A percentile compares a stretch with the other conserved stretches of the same genome.
Evolutionary conservation across 306 rosid species (phyloP).

Genomic region (Quercus parvula): DNA sequence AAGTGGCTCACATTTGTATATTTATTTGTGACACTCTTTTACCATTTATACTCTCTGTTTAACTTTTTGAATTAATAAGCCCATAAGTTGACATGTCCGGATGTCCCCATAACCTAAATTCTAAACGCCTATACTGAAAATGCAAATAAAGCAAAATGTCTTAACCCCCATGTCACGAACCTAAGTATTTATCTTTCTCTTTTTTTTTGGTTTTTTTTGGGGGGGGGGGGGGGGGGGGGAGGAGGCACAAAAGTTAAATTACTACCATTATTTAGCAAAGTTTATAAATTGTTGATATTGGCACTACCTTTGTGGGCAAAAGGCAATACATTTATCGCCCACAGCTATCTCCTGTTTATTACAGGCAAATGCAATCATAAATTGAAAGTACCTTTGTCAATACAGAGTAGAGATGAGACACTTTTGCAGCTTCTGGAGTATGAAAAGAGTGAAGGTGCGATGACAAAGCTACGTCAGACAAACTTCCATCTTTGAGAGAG

Average conservation of each 20-base stretch:
- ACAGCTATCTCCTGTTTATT: not conserved
- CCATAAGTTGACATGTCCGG: not conserved
- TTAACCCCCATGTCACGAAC: not conserved
- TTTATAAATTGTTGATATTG: not conserved
- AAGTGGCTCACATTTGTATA: not conserved
- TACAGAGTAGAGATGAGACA: constrained; percentile 56
- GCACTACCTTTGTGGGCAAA: not conserved
- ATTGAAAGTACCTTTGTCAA: constrained; percentile 60
- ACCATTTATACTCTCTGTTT: not conserved
- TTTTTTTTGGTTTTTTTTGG: too few relatives aligned
- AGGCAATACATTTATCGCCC: not conserved
- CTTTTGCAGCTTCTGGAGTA: constrained; percentile 60
- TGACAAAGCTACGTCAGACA: constrained; percentile 37
- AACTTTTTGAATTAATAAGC: not conserved
- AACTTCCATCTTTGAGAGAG: constrained; percentile 35
- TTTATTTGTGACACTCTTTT: not conserved
- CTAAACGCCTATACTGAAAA: not conserved
- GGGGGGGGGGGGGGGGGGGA: too few relatives aligned
- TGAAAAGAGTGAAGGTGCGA: constrained; percentile 25
- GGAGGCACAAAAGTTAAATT: not conserved
- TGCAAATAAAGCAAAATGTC: not conserved
- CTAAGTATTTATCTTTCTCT: not conserved
- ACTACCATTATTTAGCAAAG: not conserved
- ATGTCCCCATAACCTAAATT: not conserved
- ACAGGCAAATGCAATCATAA: not conserved